These are phyloP conservation scores for Lachancea meyersii DNA, from an alignment of 805 yeast genomes.

Conservation along the genomic window DNA sequence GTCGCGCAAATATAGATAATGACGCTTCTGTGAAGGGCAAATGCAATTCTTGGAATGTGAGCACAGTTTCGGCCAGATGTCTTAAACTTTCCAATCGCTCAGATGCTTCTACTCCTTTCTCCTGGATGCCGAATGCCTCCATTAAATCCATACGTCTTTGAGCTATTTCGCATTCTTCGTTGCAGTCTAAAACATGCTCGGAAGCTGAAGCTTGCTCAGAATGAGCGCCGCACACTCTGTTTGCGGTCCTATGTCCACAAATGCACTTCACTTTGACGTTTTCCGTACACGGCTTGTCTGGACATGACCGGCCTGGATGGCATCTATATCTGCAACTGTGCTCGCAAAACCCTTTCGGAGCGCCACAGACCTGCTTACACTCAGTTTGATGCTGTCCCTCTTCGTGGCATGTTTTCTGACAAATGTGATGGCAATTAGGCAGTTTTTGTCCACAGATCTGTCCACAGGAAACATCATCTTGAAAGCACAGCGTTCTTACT, in stretches of 20 bases:
- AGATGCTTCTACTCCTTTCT: not conserved
- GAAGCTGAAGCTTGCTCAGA: conserved; percentile 26
- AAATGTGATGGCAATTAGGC: conserved; percentile 45
- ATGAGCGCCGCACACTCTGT: conserved; percentile 55
- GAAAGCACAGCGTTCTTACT: conserved; percentile 64
- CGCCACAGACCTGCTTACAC: conserved; percentile 58
- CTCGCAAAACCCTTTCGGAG: conserved; percentile 49
- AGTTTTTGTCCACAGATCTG: conserved; percentile 49
- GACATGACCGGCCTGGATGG: conserved; percentile 52
- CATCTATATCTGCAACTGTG: conserved; percentile 62
- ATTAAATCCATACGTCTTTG: conserved; percentile 57
- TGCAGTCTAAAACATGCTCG: conserved; percentile 50
- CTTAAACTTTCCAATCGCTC: conserved; percentile 16
- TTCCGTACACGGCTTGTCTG: conserved; percentile 50
- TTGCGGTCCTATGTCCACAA: conserved; percentile 53
- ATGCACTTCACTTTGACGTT: conserved; percentile 47
- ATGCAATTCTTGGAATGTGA: conserved; percentile 23
- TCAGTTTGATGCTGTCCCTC: conserved; percentile 51
- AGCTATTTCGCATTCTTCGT: conserved; percentile 57
- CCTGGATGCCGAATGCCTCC: conserved; percentile 48
- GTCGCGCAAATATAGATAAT: conserved; percentile 44
- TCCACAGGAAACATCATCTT: conserved; percentile 63
- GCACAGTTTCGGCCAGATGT: conserved; percentile 22
- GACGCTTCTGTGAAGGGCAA: conserved; percentile 43
- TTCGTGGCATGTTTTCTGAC: conserved; percentile 50